Conservation (phyloP, 2,329 filamentous ascomycete genomes). For the Exophiala alcalophila region DNA sequence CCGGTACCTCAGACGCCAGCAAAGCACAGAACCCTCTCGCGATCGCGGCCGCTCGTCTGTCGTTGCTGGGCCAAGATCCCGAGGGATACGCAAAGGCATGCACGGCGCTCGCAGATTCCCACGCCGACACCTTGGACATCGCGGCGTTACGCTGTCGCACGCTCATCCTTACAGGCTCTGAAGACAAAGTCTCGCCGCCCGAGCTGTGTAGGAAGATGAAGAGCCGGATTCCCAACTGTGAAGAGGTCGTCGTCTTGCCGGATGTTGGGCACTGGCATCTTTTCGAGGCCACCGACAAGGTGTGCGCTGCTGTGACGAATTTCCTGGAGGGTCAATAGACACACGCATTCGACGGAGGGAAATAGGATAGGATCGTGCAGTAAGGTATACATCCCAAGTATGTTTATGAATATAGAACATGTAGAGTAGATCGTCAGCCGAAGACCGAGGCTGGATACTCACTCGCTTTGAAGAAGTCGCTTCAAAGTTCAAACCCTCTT, state of each 20-base stretch:
- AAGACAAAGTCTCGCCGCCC: constrained; percentile 46
- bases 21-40: constrained; percentile 42
- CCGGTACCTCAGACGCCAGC: constrained; percentile 39
- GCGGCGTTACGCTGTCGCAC: constrained; percentile 35
- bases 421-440: no score
- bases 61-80: constrained; percentile 48
- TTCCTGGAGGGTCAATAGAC: constrained; percentile 11
- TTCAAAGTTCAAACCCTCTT: no score
- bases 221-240: constrained; percentile 31
- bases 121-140: constrained; percentile 35
- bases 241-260: constrained; percentile 38
- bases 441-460: no score
- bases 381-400: no score
- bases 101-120: constrained; percentile 46
- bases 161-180: constrained; percentile 46
- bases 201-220: constrained; percentile 35
- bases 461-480: no score
- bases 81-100: constrained; percentile 58
- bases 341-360: no score
- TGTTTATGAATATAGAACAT: no score
- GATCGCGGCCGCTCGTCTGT: constrained; percentile 43
- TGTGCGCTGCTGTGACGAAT: constrained; percentile 33
- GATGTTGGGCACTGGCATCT: constrained; percentile 52
- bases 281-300: constrained; percentile 46
- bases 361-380: no score